phyloP scores from a whole-genome alignment of 805 yeast genomes.

The Peterozyma xylosa region DNA sequence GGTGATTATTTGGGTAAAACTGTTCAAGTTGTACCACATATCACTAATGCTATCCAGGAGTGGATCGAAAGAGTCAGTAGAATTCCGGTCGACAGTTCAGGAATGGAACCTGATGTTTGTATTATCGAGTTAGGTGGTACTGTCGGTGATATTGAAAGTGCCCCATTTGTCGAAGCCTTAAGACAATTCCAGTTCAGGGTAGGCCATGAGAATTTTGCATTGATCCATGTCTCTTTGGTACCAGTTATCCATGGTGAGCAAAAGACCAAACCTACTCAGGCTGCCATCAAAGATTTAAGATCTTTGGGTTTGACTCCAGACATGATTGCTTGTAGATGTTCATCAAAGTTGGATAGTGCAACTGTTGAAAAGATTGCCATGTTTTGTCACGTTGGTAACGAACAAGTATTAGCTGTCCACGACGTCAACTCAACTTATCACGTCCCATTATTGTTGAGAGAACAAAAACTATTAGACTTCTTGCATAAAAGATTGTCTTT shows the following conservation, averaged over 20 bases:
- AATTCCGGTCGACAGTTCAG: slow-evolving; percentile 86
- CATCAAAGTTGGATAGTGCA: slow-evolving; percentile 67
- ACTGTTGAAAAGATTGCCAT: slow-evolving; percentile 95
- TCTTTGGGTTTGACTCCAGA: slow-evolving; percentile 93
- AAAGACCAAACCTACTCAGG: slow-evolving; percentile 99
- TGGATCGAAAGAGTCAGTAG: slow-evolving; percentile 94
- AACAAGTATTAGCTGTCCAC: slow-evolving; percentile 93
- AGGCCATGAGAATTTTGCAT: slow-evolving; percentile 87
- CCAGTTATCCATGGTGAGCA: slow-evolving; percentile 99
- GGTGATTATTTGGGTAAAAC: slow-evolving; percentile 98
- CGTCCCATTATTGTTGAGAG: slow-evolving; percentile 85
- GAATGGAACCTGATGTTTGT: slow-evolving; percentile 90
- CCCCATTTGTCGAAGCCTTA: slow-evolving; percentile 97
- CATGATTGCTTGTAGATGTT: slow-evolving; percentile 96
- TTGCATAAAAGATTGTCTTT: slow-evolving; percentile 63
- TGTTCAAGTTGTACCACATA: slow-evolving; percentile 98
- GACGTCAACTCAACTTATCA: slow-evolving; percentile 97
- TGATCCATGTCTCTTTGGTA: slow-evolving; percentile 93
- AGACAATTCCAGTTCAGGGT: slow-evolving; percentile 98
- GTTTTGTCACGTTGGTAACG: slow-evolving; percentile 99
- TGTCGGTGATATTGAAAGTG: slow-evolving; percentile 98
- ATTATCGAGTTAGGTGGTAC: slow-evolving; percentile 98
- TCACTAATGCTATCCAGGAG: slow-evolving; percentile 95
- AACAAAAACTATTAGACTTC: slow-evolving; percentile 76
- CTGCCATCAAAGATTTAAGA: slow-evolving; percentile 95